Evolutionary conservation across 2,329 filamentous ascomycete genomes (phyloP).

Genomic region (Neonectria ditissima): DNA sequence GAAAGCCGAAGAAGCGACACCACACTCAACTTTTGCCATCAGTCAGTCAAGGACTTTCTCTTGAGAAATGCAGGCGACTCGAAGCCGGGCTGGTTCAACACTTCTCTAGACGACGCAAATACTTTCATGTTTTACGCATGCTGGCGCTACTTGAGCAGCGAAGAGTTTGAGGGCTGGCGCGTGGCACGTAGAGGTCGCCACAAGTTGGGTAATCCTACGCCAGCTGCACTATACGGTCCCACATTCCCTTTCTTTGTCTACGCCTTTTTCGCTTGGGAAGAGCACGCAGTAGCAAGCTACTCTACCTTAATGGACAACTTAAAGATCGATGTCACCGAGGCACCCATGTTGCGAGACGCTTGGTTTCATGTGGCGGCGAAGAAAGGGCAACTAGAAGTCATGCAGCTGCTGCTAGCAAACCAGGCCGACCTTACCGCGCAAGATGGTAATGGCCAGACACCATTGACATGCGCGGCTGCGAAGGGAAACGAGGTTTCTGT

Average conservation of each 20-base stretch:
- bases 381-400: not conserved
- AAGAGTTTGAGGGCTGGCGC: not conserved
- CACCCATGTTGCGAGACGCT: not conserved
- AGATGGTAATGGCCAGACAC: not conserved
- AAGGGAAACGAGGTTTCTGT: not conserved
- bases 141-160: not conserved
- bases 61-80: not conserved
- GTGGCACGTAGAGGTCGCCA: too few species aligned
- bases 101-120: not conserved
- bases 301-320: not conserved
- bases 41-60: not conserved
- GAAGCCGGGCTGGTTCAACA: not conserved
- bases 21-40: slow-evolving; percentile 1
- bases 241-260: not conserved
- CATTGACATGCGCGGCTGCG: not conserved
- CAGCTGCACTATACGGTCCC: too few species aligned
- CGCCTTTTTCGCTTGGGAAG: not conserved
- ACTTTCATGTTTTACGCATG: not conserved
- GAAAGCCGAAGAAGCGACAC: fast-evolving
- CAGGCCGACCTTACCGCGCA: not conserved
- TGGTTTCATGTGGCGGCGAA: not conserved
- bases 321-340: not conserved
- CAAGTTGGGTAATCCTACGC: too few species aligned
- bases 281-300: not conserved
- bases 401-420: not conserved